Conservation (phyloP, 2,329 filamentous ascomycete genomes). For the Stenocarpella maydis region DNA sequence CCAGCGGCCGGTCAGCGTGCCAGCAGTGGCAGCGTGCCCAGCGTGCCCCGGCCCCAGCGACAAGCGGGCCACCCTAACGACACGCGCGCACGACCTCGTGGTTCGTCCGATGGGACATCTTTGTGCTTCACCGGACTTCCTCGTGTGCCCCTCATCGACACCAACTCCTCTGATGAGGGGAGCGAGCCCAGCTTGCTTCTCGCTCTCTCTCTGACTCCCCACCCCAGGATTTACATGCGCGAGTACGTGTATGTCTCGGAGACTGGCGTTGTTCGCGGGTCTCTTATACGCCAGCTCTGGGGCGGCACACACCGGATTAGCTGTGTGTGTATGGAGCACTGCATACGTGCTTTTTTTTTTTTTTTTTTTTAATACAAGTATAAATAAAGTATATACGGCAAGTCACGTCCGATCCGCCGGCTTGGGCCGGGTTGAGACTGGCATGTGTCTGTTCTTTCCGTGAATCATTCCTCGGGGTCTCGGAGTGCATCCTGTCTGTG, state of each 20-base stretch:
- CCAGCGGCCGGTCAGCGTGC: background rate
- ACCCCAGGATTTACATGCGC: too few relatives aligned
- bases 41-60: background rate
- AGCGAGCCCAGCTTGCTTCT: background rate
- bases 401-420: background rate
- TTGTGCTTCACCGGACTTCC: conserved; percentile 1
- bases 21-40: too few relatives aligned
- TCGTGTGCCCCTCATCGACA: background rate
- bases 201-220: too few relatives aligned
- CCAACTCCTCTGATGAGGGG: background rate
- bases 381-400: too few relatives aligned
- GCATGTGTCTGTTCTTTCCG: background rate
- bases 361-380: too few relatives aligned
- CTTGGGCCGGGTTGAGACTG: background rate
- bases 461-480: conserved; percentile 1
- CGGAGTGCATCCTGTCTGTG: background rate
- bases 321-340: background rate
- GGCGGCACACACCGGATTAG: background rate
- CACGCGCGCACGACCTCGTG: background rate
- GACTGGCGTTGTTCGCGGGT: background rate
- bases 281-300: background rate
- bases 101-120: background rate
- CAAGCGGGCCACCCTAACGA: background rate
- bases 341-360: background rate
- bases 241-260: conserved; percentile 5